Evolutionary conservation across 2,329 filamentous ascomycete genomes (phyloP).

Genomic region (Orbilia oligospora): DNA sequence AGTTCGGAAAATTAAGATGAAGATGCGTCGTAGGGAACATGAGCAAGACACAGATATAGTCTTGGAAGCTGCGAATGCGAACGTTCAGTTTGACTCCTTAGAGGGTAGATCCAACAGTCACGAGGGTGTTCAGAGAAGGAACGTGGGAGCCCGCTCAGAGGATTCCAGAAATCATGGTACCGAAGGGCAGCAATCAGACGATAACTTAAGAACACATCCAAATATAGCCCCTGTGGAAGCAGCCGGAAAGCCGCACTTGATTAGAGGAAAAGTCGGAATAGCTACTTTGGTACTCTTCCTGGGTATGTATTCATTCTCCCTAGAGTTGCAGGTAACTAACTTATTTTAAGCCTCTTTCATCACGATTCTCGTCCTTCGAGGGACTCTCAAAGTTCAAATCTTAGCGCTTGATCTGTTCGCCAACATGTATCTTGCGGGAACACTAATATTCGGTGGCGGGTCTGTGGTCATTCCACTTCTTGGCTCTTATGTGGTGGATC

Average conservation of each 20-base stretch:
- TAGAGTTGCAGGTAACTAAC: background rate
- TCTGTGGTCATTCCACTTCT: conserved; percentile 77
- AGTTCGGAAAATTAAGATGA: conserved; percentile 64
- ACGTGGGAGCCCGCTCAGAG: background rate
- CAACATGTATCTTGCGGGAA: conserved; percentile 81
- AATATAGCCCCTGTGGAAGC: background rate
- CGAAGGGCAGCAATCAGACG: background rate
- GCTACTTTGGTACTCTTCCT: conserved; percentile 68
- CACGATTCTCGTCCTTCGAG: conserved; percentile 71
- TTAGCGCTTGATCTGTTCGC: conserved; percentile 76
- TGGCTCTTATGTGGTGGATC: conserved; percentile 75
- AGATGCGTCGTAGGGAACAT: conserved; percentile 37
- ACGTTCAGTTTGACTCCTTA: background rate
- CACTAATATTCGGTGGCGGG: conserved; percentile 75
- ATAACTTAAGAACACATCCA: background rate
- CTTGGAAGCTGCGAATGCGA: background rate
- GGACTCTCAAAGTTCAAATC: conserved; percentile 66
- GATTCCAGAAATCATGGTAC: background rate
- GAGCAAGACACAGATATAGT: background rate
- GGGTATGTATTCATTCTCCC: conserved; percentile 64
- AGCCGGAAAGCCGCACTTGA: conserved; percentile 12
- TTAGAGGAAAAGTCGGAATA: conserved; percentile 32
- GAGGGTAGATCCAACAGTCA: conserved; percentile 8
- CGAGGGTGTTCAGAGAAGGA: conserved; percentile 12
- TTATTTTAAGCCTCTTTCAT: conserved; percentile 70